Percentiles rank a stretch among this genome's conserved stretches.
phyloP scores from a whole-genome alignment of 202 grass and related monocot species.

The Schoenoplectus tabernaemontani region DNA sequence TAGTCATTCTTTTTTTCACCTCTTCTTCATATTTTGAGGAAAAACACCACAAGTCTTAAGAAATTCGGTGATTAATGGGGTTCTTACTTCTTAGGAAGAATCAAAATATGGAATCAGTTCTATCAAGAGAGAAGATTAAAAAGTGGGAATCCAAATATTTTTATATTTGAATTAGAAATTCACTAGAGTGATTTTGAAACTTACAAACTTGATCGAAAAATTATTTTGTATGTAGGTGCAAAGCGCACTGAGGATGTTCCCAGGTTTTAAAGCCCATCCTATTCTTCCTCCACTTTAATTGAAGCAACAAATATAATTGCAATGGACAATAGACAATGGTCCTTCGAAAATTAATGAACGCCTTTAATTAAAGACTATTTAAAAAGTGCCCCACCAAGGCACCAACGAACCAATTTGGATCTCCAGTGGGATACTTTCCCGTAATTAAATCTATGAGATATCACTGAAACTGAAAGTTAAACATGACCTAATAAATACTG shows the following conservation, averaged over 20 bases:
- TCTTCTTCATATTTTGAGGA: too few relatives aligned
- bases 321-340: neutral
- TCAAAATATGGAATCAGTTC: too few relatives aligned
- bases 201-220: too few relatives aligned
- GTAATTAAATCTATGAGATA: neutral
- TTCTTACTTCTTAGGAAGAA: too few relatives aligned
- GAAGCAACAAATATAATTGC: conserved; percentile 9
- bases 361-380: neutral
- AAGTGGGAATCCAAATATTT: too few relatives aligned
- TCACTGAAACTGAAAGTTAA: neutral
- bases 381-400: neutral
- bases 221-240: neutral
- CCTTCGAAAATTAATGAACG: neutral
- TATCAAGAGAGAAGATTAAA: too few relatives aligned
- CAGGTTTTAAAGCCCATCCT: neutral
- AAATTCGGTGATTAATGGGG: too few relatives aligned
- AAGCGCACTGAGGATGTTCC: too few relatives aligned
- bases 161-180: too few relatives aligned
- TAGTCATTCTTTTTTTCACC: too few relatives aligned
- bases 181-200: too few relatives aligned
- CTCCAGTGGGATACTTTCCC: neutral
- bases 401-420: neutral
- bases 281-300: conserved; percentile 5
- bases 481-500: neutral
- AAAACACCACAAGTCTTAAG: too few relatives aligned